phyloP scores from a whole-genome alignment of 2,329 filamentous ascomycete species.

The Dactylella cylindrospora region DNA sequence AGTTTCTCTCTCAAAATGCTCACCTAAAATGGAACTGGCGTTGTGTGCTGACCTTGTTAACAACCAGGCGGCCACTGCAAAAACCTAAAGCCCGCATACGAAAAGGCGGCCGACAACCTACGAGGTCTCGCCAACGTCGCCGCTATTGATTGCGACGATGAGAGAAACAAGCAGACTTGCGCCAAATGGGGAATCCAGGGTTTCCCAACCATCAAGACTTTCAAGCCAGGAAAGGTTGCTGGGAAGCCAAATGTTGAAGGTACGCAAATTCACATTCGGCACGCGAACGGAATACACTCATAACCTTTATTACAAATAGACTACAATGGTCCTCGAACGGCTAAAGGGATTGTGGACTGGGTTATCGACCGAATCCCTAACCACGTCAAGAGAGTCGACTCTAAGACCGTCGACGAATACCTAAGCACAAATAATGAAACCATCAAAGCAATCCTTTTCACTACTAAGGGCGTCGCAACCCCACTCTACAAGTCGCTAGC shows the following conservation, averaged over 20 bases:
- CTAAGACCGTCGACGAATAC: constrained; percentile 75
- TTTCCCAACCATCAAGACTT: constrained; percentile 93
- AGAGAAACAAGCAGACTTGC: constrained; percentile 86
- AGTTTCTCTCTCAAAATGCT: constrained; percentile 13
- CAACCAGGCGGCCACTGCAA: constrained; percentile 76
- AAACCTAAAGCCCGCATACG: constrained; percentile 91
- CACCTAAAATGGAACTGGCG: neutral
- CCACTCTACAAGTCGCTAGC: constrained; percentile 79
- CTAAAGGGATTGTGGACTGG: constrained; percentile 83
- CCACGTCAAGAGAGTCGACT: constrained; percentile 72
- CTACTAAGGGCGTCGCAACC: constrained; percentile 85
- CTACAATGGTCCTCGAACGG: constrained; percentile 79
- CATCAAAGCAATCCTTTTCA: constrained; percentile 87
- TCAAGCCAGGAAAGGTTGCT: constrained; percentile 75
- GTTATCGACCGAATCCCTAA: constrained; percentile 88
- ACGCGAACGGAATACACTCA: neutral
- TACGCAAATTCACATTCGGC: constrained; percentile 11
- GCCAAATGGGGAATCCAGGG: constrained; percentile 83
- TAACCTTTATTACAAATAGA: constrained; percentile 56
- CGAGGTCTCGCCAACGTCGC: constrained; percentile 92
- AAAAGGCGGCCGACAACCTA: constrained; percentile 86
- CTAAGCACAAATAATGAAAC: constrained; percentile 66
- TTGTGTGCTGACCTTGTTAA: constrained; percentile 11
- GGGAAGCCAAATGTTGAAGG: constrained; percentile 75
- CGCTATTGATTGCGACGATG: constrained; percentile 92